These are phyloP conservation scores for Cordyceps tenuipes DNA, from an alignment of 2,329 filamentous ascomycete species.

Conservation along the genomic window DNA sequence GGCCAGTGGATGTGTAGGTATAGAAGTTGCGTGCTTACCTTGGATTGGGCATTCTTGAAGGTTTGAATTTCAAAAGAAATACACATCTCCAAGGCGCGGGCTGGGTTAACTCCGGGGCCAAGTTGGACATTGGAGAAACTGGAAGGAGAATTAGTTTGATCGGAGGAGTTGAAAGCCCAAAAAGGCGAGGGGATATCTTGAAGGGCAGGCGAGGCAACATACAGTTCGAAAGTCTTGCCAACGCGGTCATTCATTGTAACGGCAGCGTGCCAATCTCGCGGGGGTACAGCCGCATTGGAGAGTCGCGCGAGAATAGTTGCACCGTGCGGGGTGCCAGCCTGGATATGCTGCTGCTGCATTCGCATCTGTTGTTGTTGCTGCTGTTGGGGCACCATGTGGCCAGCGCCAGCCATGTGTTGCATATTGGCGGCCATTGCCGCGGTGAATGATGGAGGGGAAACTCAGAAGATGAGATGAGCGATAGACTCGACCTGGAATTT, in stretches of 20 bases:
- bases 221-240: slow-evolving; percentile 36
- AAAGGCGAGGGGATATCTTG: neutral
- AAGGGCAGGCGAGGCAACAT: slow-evolving; percentile 17
- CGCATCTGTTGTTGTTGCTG: slow-evolving; percentile 30
- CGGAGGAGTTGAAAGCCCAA: neutral
- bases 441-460: neutral
- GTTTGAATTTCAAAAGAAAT: slow-evolving; percentile 37
- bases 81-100: neutral
- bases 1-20: neutral
- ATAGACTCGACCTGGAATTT: neutral
- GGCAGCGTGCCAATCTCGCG: slow-evolving; percentile 30
- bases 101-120: slow-evolving; percentile 19
- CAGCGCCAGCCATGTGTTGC: slow-evolving; percentile 44
- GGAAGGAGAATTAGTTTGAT: neutral
- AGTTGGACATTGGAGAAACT: slow-evolving; percentile 46
- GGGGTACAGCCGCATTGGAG: slow-evolving; percentile 23
- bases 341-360: slow-evolving; percentile 19
- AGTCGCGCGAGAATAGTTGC: slow-evolving; percentile 34
- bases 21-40: slow-evolving; percentile 28
- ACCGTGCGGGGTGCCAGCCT: slow-evolving; percentile 23
- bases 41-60: slow-evolving; percentile 38
- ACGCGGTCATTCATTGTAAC: slow-evolving; percentile 32
- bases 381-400: slow-evolving; percentile 30
- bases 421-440: slow-evolving; percentile 55
- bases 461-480: neutral